These are phyloP conservation scores for Penicillium aurantiogriseum DNA, from an alignment of 2,329 filamentous ascomycete species.

Conservation along the genomic window DNA sequence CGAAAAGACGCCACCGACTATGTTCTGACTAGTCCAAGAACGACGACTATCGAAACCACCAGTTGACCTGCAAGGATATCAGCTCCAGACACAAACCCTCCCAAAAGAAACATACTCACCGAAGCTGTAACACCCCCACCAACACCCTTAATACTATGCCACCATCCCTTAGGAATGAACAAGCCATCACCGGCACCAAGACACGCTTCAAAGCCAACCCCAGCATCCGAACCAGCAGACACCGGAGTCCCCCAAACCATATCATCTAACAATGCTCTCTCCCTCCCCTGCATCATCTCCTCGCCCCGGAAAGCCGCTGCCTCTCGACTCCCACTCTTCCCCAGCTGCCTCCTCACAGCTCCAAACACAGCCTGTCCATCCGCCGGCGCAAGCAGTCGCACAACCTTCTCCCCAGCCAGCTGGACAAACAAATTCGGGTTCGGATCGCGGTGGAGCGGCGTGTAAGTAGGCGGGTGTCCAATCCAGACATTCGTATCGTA, in stretches of 20 bases:
- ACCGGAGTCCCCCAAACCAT: slow-evolving; percentile 63
- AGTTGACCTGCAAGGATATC: slow-evolving; percentile 58
- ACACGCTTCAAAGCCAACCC: slow-evolving; percentile 50
- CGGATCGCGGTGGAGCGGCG: slow-evolving; percentile 86
- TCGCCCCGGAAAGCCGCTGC: slow-evolving; percentile 63
- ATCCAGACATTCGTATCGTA: slow-evolving; percentile 88
- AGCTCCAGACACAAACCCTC: not conserved
- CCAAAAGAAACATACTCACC: slow-evolving; percentile 39
- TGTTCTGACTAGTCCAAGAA: not conserved
- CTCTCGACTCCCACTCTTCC: slow-evolving; percentile 31
- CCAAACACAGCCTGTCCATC: slow-evolving; percentile 65
- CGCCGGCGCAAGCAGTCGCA: slow-evolving; percentile 68
- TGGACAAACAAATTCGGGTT: slow-evolving; percentile 94
- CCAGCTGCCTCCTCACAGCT: slow-evolving; percentile 43
- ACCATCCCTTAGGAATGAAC: slow-evolving; percentile 81
- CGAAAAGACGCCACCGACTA: not conserved
- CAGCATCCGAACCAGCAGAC: slow-evolving; percentile 24
- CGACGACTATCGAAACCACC: slow-evolving; percentile 67
- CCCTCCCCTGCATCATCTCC: slow-evolving; percentile 87
- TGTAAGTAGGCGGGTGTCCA: slow-evolving; percentile 80
- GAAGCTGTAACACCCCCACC: slow-evolving; percentile 59
- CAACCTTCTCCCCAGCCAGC: slow-evolving; percentile 67
- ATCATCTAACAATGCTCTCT: slow-evolving; percentile 64
- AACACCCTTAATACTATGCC: slow-evolving; percentile 74
- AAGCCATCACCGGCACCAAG: slow-evolving; percentile 67